These are phyloP conservation scores for Stephania yunnanensis DNA, from an alignment of 164 flowering plant species.

Conservation along the genomic window DNA sequence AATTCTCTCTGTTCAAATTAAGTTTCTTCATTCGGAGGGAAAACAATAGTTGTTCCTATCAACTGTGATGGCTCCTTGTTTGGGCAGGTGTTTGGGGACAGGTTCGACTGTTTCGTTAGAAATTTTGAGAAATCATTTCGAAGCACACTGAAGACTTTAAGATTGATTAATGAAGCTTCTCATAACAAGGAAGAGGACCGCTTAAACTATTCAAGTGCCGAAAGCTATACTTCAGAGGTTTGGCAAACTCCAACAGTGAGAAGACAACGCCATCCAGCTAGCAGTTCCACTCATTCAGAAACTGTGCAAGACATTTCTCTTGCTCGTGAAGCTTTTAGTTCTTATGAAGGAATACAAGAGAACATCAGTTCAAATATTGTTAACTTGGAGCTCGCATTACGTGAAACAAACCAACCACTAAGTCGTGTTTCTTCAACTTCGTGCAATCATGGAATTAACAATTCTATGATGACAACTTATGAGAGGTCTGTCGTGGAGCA, in stretches of 20 bases:
- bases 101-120: slow-evolving; percentile 48
- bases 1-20: slow-evolving; percentile 21
- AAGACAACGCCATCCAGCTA: background rate
- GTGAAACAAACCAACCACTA: slow-evolving; percentile 28
- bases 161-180: slow-evolving; percentile 39
- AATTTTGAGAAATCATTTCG: slow-evolving; percentile 81
- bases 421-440: slow-evolving; percentile 25
- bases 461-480: slow-evolving; percentile 36
- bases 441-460: slow-evolving; percentile 18
- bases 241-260: background rate
- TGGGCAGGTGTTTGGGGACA: slow-evolving; percentile 73
- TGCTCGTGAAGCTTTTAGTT: background rate
- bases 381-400: slow-evolving; percentile 34
- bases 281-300: slow-evolving; percentile 17
- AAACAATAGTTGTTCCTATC: slow-evolving; percentile 7
- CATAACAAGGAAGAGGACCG: slow-evolving; percentile 9
- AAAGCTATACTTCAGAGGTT: slow-evolving; percentile 18
- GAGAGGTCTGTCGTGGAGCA: slow-evolving; percentile 77
- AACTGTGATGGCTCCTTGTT: slow-evolving; percentile 14
- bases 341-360: slow-evolving; percentile 25
- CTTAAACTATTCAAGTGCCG: slow-evolving; percentile 9
- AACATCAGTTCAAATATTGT: slow-evolving; percentile 10
- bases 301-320: background rate
- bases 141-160: slow-evolving; percentile 74
- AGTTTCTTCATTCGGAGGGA: slow-evolving; percentile 10